Evolutionary conservation across 2,329 filamentous ascomycete genomes (phyloP).

Genomic region (Diplocarpon rosae): DNA sequence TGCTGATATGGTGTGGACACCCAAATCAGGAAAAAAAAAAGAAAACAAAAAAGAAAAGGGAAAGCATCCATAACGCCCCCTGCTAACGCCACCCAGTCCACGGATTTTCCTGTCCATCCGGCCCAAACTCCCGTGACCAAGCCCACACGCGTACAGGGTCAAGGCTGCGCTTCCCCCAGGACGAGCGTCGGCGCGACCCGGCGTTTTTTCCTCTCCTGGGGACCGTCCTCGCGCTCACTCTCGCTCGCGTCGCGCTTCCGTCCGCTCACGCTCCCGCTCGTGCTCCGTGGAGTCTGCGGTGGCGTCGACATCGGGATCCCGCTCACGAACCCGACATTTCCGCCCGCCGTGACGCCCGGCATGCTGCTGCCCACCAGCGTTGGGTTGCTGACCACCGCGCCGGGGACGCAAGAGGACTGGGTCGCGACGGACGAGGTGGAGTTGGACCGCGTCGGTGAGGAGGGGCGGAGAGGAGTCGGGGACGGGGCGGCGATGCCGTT

Average conservation of each 20-base stretch:
- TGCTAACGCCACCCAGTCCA: too few relatives aligned
- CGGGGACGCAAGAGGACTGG: slow-evolving; percentile 37
- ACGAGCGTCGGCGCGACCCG: slow-evolving; percentile 53
- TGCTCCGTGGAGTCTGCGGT: slow-evolving; percentile 70
- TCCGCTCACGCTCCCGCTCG: slow-evolving; percentile 42
- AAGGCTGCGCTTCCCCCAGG: too few relatives aligned
- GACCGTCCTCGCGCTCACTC: slow-evolving; percentile 43
- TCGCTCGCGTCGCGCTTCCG: slow-evolving; percentile 42
- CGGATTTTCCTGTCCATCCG: too few relatives aligned
- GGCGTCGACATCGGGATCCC: slow-evolving; percentile 74
- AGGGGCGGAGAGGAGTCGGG: slow-evolving; percentile 43
- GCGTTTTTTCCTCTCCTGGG: slow-evolving; percentile 51
- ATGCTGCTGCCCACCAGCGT: slow-evolving; percentile 68
- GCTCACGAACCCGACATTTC: slow-evolving; percentile 40
- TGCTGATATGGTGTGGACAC: too few relatives aligned
- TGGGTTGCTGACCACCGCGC: slow-evolving; percentile 59
- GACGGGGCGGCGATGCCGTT: slow-evolving; percentile 48
- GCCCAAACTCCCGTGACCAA: too few relatives aligned
- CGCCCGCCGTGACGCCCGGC: slow-evolving; percentile 58
- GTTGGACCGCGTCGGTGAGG: slow-evolving; percentile 75
- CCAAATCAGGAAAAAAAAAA: too few relatives aligned
- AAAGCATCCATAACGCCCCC: too few relatives aligned
- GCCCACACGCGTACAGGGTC: too few relatives aligned
- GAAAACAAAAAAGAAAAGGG: too few relatives aligned
- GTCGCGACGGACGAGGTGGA: slow-evolving; percentile 73